phyloP scores from a whole-genome alignment of 2,329 filamentous ascomycete genomes.

The Ophiocordyceps polyrhachis-furcata region DNA sequence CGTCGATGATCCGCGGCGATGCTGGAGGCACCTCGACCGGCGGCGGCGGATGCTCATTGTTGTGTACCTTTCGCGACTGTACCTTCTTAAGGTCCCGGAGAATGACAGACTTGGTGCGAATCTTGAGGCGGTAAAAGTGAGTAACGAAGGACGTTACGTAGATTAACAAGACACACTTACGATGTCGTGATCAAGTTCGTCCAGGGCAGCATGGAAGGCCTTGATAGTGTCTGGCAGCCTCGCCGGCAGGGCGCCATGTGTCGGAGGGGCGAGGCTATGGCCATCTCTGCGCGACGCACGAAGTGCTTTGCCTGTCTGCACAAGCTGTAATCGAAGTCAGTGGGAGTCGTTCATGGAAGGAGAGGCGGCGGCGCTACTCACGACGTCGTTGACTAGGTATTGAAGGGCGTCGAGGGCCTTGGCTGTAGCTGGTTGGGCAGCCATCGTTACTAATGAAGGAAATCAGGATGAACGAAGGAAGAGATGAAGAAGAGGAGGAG shows the following conservation, averaged over 20 bases:
- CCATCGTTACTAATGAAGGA: slow-evolving; percentile 9
- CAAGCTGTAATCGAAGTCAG: slow-evolving; percentile 21
- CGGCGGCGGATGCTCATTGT: slow-evolving; percentile 12
- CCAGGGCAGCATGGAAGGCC: slow-evolving; percentile 32
- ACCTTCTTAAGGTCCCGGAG: slow-evolving; percentile 31
- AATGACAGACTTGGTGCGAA: slow-evolving; percentile 34
- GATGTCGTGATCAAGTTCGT: slow-evolving; percentile 31
- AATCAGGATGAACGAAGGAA: background rate
- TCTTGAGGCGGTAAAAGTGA: slow-evolving; percentile 7
- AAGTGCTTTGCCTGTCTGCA: slow-evolving; percentile 40
- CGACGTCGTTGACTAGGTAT: slow-evolving; percentile 34
- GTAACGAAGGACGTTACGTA: no score
- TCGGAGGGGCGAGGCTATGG: slow-evolving; percentile 16
- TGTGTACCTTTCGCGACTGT: slow-evolving; percentile 8
- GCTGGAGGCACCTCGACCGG: slow-evolving; percentile 4
- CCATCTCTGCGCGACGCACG: slow-evolving; percentile 28
- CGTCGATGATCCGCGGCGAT: slow-evolving; percentile 17
- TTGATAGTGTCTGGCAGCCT: slow-evolving; percentile 28
- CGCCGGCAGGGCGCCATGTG: slow-evolving; percentile 15
- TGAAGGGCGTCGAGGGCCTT: slow-evolving; percentile 29
- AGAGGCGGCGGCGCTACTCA: slow-evolving; percentile 14
- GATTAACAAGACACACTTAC: background rate
- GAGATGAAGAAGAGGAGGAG: background rate
- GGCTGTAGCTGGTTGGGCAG: slow-evolving; percentile 10
- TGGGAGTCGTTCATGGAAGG: background rate